Percentiles rank a stretch among this genome's conserved stretches.
These are phyloP conservation scores for Sambucus nigra DNA, from an alignment of 129 eudicot species.

Conservation along the genomic window DNA sequence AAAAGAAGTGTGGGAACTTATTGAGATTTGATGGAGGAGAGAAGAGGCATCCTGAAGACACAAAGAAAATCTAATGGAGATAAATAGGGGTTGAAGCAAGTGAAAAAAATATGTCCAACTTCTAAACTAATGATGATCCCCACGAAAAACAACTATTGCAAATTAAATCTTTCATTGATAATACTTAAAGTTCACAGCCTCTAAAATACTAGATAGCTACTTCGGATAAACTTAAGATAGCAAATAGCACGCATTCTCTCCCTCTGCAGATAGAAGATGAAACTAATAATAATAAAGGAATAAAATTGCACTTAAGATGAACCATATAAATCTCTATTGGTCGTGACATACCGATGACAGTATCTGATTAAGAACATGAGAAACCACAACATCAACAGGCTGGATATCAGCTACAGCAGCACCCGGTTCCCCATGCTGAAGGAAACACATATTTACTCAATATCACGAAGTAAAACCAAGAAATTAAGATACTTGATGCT, in stretches of 20 bases:
- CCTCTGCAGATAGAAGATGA: constrained; percentile 2
- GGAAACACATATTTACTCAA: constrained; percentile 9
- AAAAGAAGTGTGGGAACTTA: too few species aligned
- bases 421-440: constrained; percentile 98
- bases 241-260: not conserved
- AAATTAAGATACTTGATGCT: not conserved
- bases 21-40: too few species aligned
- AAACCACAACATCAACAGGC: constrained; percentile 80
- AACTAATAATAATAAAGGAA: not conserved
- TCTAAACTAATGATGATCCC: not conserved
- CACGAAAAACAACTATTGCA: not conserved
- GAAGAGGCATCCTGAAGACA: too few species aligned
- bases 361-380: constrained; percentile 86
- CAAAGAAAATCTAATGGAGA: too few species aligned
- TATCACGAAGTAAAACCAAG: not conserved
- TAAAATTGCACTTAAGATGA: constrained; percentile 1
- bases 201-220: not conserved
- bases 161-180: not conserved
- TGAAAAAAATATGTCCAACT: constrained; percentile 5
- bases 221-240: not conserved
- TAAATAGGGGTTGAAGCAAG: not conserved
- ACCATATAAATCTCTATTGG: constrained; percentile 3
- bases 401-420: constrained; percentile 87
- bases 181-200: not conserved
- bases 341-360: constrained; percentile 63